Evolutionary conservation across 108 stramenopile genomes (phyloP).

Genomic region (Skeletonema tropicum): DNA sequence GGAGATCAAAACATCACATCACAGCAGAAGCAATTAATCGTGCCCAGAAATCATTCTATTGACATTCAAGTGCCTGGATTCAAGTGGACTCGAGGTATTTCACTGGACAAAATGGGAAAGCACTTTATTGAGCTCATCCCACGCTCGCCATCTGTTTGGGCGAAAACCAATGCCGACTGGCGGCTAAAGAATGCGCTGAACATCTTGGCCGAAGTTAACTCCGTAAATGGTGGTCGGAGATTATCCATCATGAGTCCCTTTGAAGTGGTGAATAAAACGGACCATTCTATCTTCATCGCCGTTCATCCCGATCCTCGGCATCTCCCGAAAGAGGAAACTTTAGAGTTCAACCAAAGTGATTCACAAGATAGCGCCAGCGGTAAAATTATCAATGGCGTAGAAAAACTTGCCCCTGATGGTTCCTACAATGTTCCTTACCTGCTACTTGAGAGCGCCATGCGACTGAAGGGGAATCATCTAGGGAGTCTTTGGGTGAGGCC

Average conservation of each 20-base stretch:
- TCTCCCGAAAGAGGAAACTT: slow-evolving; percentile 15
- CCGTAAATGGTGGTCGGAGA: slow-evolving; percentile 89
- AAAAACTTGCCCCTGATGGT: slow-evolving; percentile 48
- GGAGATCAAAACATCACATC: slow-evolving; percentile 47
- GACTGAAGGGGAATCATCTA: slow-evolving; percentile 63
- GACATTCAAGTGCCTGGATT: slow-evolving; percentile 93
- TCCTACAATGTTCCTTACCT: slow-evolving; percentile 52
- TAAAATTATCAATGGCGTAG: slow-evolving; percentile 18
- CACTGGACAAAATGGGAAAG: slow-evolving; percentile 85
- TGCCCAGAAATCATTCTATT: slow-evolving; percentile 60
- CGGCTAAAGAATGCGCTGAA: slow-evolving; percentile 80
- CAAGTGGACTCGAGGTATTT: slow-evolving; percentile 81
- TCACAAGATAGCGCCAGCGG: neutral
- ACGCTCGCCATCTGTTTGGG: slow-evolving; percentile 54
- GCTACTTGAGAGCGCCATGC: slow-evolving; percentile 74
- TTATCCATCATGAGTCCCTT: slow-evolving; percentile 81
- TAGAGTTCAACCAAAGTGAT: neutral
- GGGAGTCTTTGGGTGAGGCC: slow-evolving; percentile 83
- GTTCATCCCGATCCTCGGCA: slow-evolving; percentile 77
- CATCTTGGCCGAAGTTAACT: slow-evolving; percentile 85
- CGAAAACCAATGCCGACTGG: slow-evolving; percentile 76
- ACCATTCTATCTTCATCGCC: slow-evolving; percentile 72
- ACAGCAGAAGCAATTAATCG: slow-evolving; percentile 10
- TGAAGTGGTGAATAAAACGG: slow-evolving; percentile 84
- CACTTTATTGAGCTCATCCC: slow-evolving; percentile 76